Base-by-base conservation (phyloP, 495 filamentous ascomycete genomes). In the Eremomyces bilateralis region DNA sequence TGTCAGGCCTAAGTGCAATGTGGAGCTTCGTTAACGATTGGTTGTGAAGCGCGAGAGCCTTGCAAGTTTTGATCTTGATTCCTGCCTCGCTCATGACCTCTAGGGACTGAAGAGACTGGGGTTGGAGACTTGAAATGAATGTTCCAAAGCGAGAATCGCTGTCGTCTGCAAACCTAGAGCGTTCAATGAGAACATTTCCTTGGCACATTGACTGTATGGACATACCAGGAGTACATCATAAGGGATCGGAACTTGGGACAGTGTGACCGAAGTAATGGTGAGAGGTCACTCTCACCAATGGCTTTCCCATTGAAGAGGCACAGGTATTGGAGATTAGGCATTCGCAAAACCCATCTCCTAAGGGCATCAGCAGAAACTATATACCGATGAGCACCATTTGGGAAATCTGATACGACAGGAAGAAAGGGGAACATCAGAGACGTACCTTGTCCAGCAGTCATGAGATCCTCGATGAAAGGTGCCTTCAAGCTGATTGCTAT, bases 241-340 rank as follows among this genome's bases (percentile, higher is more conserved):
- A 84, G 44, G 20, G 63, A 56, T 28, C 64, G 58, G 42, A 84
- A 76, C 6, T 60, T 44, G 2, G 64, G 68, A 38, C 76, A 84
- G 43, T 65, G 54, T 24, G 58, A 40, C 12, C 53, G 48, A 20
- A 84, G 63, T n/a, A 63, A 56, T 5, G 48, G 47, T 11, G 62
- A 38, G 4, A 58, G 63, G 4, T 58, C 56, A 27, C 63, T 60
- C 22, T 59, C 52, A 29, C 52, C 59, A 0, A 84, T 59, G 15
- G 65, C 56, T 18, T 54, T 57, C 4, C 73, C 74, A 37, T 71
- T 59, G 44, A 57, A 66, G 3, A 80, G 50, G 15, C 59, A 56
- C 15, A 82, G 46, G 3, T 53, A 47, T 29, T 56, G 57, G 20
- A 72, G 48, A 27, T 55, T 43, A 3, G 57, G 56, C 20, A 64